Conservation (phyloP, 2,329 filamentous ascomycete genomes). For the Beauveria rudraprayagi region DNA sequence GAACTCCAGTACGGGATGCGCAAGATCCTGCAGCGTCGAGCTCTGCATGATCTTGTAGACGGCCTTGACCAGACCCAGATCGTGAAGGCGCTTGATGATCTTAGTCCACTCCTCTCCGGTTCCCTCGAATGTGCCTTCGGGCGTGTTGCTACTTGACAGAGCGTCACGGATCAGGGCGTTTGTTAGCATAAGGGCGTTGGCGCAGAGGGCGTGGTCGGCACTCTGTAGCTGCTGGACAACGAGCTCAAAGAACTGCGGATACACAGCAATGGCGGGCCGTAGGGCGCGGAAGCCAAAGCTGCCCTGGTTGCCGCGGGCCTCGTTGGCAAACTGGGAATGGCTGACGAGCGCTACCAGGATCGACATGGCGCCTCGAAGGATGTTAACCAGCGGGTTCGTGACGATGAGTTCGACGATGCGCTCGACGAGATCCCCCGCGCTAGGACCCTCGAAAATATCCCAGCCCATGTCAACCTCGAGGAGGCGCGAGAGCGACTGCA, state of each 20-base stretch:
- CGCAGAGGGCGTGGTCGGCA: conserved; percentile 90
- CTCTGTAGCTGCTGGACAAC: conserved; percentile 87
- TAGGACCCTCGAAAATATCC: conserved; percentile 67
- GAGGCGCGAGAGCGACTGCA: conserved; percentile 79
- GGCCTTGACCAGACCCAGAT: conserved; percentile 84
- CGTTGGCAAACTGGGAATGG: conserved; percentile 58
- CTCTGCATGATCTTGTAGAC: conserved; percentile 94
- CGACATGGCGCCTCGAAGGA: conserved; percentile 91
- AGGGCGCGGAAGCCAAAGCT: conserved; percentile 83
- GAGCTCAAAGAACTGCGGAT: conserved; percentile 91
- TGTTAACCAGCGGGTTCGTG: conserved; percentile 92
- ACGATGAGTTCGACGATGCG: conserved; percentile 87
- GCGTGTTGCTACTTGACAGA: conserved; percentile 60
- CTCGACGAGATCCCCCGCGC: conserved; percentile 59
- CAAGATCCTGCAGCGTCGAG: conserved; percentile 81
- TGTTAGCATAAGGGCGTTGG: conserved; percentile 89
- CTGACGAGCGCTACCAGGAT: conserved; percentile 90
- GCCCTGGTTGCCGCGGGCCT: conserved; percentile 37
- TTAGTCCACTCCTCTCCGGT: conserved; percentile 75
- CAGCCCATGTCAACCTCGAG: conserved; percentile 97
- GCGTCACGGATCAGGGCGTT: conserved; percentile 93
- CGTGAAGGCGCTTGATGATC: conserved; percentile 88
- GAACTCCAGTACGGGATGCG: conserved; percentile 85
- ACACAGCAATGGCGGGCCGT: conserved; percentile 82
- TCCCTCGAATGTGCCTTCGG: conserved; percentile 21